Evolutionary conservation across 495 filamentous ascomycete species (phyloP).

Genomic region (Penicillium nucicola): DNA sequence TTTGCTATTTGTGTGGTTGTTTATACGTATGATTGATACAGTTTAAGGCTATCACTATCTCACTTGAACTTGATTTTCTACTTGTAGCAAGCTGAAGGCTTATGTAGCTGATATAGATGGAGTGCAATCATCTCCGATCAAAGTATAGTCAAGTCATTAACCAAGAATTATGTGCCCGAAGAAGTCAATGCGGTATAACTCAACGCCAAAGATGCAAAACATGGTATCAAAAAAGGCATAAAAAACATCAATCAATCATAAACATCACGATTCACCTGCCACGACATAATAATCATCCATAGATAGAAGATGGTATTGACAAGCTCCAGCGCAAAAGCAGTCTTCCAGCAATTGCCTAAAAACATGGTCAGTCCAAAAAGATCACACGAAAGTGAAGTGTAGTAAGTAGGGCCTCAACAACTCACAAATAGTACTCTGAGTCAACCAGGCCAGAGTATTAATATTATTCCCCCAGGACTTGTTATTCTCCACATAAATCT

Average conservation of each 20-base stretch:
- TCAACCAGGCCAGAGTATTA: constrained; percentile 77
- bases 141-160: not conserved
- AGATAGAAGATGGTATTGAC: constrained; percentile 81
- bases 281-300: constrained; percentile 93
- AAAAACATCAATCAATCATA: constrained; percentile 13
- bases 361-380: too few relatives aligned
- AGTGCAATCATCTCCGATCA: not conserved
- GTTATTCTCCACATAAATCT: constrained; percentile 62
- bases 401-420: too few relatives aligned
- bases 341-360: constrained; percentile 55
- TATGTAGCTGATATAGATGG: too few relatives aligned
- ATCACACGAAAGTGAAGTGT: too few relatives aligned
- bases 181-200: constrained; percentile 1
- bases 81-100: too few relatives aligned
- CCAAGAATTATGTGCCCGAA: not conserved
- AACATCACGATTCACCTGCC: constrained; percentile 74
- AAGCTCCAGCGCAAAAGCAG: constrained; percentile 62
- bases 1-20: not conserved
- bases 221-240: constrained; percentile 14
- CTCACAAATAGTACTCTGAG: constrained; percentile 85
- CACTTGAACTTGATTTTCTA: too few relatives aligned
- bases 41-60: too few relatives aligned
- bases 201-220: constrained; percentile 17
- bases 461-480: constrained; percentile 58
- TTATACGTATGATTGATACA: too few relatives aligned